Evolutionary conservation across 345 rosid genomes (phyloP), one percentile per base, ranked within the genome.

Genomic region (Stellera chamaejasme): DNA sequence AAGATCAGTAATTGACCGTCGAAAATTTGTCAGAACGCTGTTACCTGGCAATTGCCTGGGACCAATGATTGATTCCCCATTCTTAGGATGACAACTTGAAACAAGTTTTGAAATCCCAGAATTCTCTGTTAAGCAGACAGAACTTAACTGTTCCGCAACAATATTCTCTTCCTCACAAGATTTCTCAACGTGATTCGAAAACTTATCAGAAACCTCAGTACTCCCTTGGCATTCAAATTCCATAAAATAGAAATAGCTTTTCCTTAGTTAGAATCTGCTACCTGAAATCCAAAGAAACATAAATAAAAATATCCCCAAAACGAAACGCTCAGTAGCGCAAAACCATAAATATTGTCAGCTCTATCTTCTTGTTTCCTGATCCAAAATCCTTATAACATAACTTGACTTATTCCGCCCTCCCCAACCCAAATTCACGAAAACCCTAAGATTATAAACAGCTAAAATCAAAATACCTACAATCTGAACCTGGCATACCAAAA

Each of bases 161-260:
- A 57, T 54, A 26, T 27, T 56, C 55, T 55, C 63, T 23, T 58
- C 67, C 15, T 45, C 56, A 13, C 42, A 50, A 0, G 10, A 64
- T 60, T 52, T 69, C n/a, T 69, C 78, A 8, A 62, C 63, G 65
- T 39, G 58, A 47, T 26, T 57, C 3, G 32, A 46, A 43, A 63
- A 52, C 48, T 58, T 67, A 56, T 67, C 60, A 8, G 53, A 56
- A 57, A 69, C 71, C 70, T 73, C 66, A 65, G 54, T 66, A 64
- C 60, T 68, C 45, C 54, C 78, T 59, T 70, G 94, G 82, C 87
- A 83, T 76, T 81, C 91, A 80, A 85, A 85, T 83, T 62, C 98
- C 95, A 92, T 91, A 78, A 83, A 87, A 80, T 50, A 3, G 48
- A 42, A 60, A 45, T 43, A n/a, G 1, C 12, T n/a, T 51, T 6